Conservation (phyloP, 2,329 filamentous ascomycete genomes). For the Fusarium sp. region DNA sequence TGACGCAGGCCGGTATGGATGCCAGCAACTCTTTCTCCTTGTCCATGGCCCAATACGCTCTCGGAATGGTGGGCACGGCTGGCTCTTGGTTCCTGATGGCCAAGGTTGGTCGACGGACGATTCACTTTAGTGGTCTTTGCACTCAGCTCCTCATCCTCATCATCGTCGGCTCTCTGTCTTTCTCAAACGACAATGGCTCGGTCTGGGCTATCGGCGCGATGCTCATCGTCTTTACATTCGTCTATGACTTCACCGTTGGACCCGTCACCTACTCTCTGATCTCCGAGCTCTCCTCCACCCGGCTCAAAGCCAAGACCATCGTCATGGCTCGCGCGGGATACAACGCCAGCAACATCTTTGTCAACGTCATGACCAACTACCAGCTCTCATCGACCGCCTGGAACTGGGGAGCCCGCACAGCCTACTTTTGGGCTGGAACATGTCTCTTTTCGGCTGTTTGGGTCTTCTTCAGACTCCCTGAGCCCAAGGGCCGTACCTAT, state of each 20-base stretch:
- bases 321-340: constrained; percentile 57
- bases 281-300: constrained; percentile 62
- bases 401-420: constrained; percentile 59
- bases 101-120: constrained; percentile 58
- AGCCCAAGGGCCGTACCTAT: constrained; percentile 60
- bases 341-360: constrained; percentile 60
- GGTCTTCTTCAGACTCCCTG: constrained; percentile 61
- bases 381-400: constrained; percentile 57
- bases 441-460: constrained; percentile 60
- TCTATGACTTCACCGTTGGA: constrained; percentile 64
- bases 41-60: constrained; percentile 58
- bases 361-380: constrained; percentile 60
- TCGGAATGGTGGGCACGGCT: constrained; percentile 61
- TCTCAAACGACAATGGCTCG: constrained; percentile 46
- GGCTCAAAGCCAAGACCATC: constrained; percentile 64
- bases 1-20: constrained; percentile 57
- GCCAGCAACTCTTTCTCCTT: constrained; percentile 55
- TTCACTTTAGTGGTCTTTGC: constrained; percentile 58
- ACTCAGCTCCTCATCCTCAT: constrained; percentile 52
- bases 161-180: constrained; percentile 53
- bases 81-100: constrained; percentile 61
- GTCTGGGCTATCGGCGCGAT: constrained; percentile 57
- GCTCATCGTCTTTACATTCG: constrained; percentile 61
- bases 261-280: constrained; percentile 63
- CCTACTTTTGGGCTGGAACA: constrained; percentile 58